These are phyloP conservation scores for Teunomyces kruisii DNA, from an alignment of 805 yeast species.

Conservation along the genomic window DNA sequence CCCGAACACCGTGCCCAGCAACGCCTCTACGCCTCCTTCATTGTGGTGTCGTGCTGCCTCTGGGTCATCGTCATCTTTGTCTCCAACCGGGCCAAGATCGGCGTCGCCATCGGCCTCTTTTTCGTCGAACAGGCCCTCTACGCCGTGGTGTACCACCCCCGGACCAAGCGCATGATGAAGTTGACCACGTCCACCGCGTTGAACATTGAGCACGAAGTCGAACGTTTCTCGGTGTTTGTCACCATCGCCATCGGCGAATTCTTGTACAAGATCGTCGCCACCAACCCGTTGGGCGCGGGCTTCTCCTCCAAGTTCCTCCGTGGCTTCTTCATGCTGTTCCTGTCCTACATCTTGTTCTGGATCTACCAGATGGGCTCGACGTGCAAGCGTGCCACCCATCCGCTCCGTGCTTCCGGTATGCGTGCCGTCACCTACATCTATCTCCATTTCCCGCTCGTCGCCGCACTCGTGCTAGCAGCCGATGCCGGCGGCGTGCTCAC, in stretches of 20 bases:
- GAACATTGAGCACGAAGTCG: slow-evolving; percentile 67
- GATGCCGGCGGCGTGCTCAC: slow-evolving; percentile 57
- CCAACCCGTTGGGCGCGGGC: slow-evolving; percentile 48
- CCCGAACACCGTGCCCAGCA: slow-evolving; percentile 53
- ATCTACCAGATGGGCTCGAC: slow-evolving; percentile 58
- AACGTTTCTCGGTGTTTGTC: slow-evolving; percentile 55
- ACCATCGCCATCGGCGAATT: slow-evolving; percentile 69
- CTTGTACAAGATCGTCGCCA: slow-evolving; percentile 51
- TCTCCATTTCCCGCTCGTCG: slow-evolving; percentile 52
- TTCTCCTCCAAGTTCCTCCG: slow-evolving; percentile 44
- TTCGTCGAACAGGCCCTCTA: slow-evolving; percentile 42
- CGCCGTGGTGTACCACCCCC: slow-evolving; percentile 46
- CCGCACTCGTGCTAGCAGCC: slow-evolving; percentile 53
- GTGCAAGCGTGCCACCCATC: slow-evolving; percentile 48
- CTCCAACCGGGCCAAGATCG: slow-evolving; percentile 45
- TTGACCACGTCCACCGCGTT: slow-evolving; percentile 56
- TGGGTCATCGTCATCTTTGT: slow-evolving; percentile 58
- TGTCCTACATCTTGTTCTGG: slow-evolving; percentile 51
- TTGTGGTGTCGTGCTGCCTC: slow-evolving; percentile 35
- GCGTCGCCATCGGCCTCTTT: slow-evolving; percentile 41
- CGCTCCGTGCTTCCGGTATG: slow-evolving; percentile 47
- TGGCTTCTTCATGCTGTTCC: slow-evolving; percentile 47
- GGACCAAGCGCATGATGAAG: slow-evolving; percentile 40
- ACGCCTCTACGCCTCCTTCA: slow-evolving; percentile 34
- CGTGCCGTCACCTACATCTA: slow-evolving; percentile 49